These are phyloP conservation scores for Fusarium sp. DNA, from an alignment of 2,329 filamentous ascomycete species.

Conservation along the genomic window DNA sequence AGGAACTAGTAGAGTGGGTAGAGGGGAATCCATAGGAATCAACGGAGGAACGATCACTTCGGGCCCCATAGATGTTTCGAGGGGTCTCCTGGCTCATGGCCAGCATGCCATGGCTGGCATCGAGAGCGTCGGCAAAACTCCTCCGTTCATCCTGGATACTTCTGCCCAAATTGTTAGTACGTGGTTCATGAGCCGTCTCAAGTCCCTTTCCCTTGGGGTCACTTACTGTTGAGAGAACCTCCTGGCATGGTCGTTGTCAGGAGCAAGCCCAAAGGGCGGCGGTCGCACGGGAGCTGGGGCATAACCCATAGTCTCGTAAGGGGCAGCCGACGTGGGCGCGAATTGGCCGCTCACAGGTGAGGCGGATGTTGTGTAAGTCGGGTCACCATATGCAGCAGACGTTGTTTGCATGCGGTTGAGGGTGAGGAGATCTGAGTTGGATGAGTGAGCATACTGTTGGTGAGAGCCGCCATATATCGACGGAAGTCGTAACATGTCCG, in stretches of 20 bases:
- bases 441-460: conserved; percentile 69
- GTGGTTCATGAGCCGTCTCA: background rate
- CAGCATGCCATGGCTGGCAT: conserved; percentile 94
- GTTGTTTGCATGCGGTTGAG: conserved; percentile 73
- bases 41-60: conserved; percentile 75
- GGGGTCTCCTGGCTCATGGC: conserved; percentile 96
- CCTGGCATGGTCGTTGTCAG: conserved; percentile 68
- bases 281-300: conserved; percentile 73
- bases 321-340: conserved; percentile 71
- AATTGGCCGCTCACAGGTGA: conserved; percentile 76
- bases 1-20: conserved; percentile 86
- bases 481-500: background rate
- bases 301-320: conserved; percentile 84
- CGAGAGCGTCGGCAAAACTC: conserved; percentile 88
- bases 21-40: conserved; percentile 95
- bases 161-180: conserved; percentile 35
- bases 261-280: conserved; percentile 64
- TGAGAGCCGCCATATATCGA: background rate
- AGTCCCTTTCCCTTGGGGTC: conserved; percentile 44
- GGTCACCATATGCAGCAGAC: conserved; percentile 76
- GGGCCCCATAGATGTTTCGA: conserved; percentile 85
- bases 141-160: conserved; percentile 63
- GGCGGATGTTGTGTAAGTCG: conserved; percentile 74
- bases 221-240: conserved; percentile 90
- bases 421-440: conserved; percentile 78